These are phyloP conservation scores for Hypoxylon lenormandii DNA, from an alignment of 495 filamentous ascomycete species.

Conservation along the genomic window DNA sequence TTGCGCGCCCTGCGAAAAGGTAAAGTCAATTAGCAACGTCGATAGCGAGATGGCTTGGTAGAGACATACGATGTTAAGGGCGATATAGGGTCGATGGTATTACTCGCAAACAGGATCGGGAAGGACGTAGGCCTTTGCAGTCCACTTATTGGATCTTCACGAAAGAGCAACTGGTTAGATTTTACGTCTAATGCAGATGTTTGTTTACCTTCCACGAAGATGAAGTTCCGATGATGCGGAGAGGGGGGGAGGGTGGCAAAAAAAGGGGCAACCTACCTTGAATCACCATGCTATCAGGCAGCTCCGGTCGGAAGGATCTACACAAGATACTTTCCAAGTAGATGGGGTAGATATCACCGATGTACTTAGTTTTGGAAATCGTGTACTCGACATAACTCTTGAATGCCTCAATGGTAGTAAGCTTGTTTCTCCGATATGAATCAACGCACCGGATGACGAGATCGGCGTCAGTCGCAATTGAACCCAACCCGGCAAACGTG, in stretches of 20 bases:
- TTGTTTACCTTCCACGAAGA: too few relatives aligned
- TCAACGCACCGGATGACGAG: constrained; percentile 35
- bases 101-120: constrained; percentile 64
- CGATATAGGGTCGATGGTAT: constrained; percentile 62
- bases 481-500: constrained; percentile 12
- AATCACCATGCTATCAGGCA: constrained; percentile 39
- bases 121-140: constrained; percentile 52
- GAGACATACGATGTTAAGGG: constrained; percentile 48
- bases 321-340: constrained; percentile 27
- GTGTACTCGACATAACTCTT: constrained; percentile 30
- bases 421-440: constrained; percentile 36
- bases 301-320: constrained; percentile 23
- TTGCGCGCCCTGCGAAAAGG: constrained; percentile 27
- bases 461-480: constrained; percentile 14
- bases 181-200: too few relatives aligned
- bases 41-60: background rate
- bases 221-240: constrained; percentile 3
- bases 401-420: constrained; percentile 31
- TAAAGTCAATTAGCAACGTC: constrained; percentile 7
- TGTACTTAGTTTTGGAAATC: constrained; percentile 30
- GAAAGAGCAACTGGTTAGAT: too few relatives aligned
- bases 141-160: too few relatives aligned
- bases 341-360: constrained; percentile 36
- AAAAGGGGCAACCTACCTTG: constrained; percentile 22
- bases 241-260: background rate